phyloP scores from a whole-genome alignment of 768 basidiomycete genomes.

The Coprinellus micaceus region DNA sequence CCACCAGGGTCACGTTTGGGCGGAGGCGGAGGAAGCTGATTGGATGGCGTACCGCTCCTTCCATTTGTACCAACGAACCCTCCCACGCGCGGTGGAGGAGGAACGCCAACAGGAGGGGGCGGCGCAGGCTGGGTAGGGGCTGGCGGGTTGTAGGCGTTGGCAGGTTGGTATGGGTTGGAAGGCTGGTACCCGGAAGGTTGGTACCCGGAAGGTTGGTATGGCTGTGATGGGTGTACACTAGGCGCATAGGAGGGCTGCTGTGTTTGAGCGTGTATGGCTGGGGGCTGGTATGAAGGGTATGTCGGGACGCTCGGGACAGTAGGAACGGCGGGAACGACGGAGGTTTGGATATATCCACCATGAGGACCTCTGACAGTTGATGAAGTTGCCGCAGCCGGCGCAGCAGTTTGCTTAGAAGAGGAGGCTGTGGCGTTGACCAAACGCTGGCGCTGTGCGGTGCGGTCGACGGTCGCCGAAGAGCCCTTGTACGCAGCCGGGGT shows the following conservation, averaged over 20 bases:
- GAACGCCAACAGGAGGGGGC: slow-evolving; percentile 7
- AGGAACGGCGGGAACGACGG: slow-evolving; percentile 12
- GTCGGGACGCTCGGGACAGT: slow-evolving; percentile 18
- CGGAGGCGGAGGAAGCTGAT: slow-evolving; percentile 42
- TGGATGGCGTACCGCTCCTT: slow-evolving; percentile 7
- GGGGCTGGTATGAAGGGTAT: slow-evolving; percentile 5
- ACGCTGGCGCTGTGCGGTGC: slow-evolving; percentile 36
- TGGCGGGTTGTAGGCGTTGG: slow-evolving; percentile 11
- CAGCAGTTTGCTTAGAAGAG: not conserved
- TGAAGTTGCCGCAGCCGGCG: not conserved
- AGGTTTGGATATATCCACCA: not conserved
- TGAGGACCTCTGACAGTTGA: not conserved
- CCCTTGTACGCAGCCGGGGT: slow-evolving; percentile 80
- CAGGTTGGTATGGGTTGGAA: slow-evolving; percentile 10
- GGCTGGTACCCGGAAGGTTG: slow-evolving; percentile 8
- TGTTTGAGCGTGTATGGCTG: slow-evolving; percentile 12
- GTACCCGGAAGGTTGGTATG: slow-evolving; percentile 13
- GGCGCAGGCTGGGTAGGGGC: slow-evolving; percentile 14
- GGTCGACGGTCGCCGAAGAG: slow-evolving; percentile 35
- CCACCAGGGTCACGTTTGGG: slow-evolving; percentile 73
- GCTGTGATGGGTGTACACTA: slow-evolving; percentile 4
- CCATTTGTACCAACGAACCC: not conserved
- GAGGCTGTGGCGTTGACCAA: slow-evolving; percentile 30
- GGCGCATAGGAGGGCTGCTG: not conserved
- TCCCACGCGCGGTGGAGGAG: slow-evolving; percentile 21